Evolutionary conservation across 2,329 filamentous ascomycete species (phyloP).

Genomic region (Penicillium glabrum): DNA sequence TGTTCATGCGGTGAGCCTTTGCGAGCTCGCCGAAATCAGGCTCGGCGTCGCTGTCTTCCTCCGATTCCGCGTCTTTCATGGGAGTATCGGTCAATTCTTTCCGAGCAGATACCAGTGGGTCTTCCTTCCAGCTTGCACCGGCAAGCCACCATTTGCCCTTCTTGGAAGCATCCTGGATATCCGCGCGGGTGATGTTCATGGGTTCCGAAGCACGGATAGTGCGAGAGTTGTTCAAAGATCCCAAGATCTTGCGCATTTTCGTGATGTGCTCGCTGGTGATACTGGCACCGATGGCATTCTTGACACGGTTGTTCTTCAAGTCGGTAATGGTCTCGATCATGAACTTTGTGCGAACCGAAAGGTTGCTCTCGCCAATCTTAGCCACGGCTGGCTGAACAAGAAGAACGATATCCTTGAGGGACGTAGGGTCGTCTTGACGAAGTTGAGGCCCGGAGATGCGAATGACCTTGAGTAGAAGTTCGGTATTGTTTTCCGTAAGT

Average conservation of each 20-base stretch:
- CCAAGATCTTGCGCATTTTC: conserved; percentile 84
- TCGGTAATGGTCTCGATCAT: conserved; percentile 97
- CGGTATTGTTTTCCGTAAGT: conserved; percentile 82
- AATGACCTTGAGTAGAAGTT: conserved; percentile 81
- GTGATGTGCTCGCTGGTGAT: conserved; percentile 78
- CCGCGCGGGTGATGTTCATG: conserved; percentile 74
- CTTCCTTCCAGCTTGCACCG: conserved; percentile 78
- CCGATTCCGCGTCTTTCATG: conserved; percentile 8
- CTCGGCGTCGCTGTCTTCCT: conserved; percentile 37
- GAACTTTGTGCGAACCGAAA: conserved; percentile 88
- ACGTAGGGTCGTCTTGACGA: conserved; percentile 81
- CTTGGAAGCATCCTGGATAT: conserved; percentile 80
- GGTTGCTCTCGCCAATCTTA: conserved; percentile 64
- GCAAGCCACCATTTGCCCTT: conserved; percentile 98
- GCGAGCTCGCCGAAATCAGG: conserved; percentile 74
- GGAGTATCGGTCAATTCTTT: conserved; percentile 30
- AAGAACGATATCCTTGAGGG: conserved; percentile 84
- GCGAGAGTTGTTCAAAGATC: conserved; percentile 66
- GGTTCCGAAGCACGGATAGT: conserved; percentile 75
- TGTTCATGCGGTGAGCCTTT: conserved; percentile 80
- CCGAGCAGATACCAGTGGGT: conserved; percentile 37
- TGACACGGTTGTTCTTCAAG: conserved; percentile 90
- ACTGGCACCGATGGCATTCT: conserved; percentile 68
- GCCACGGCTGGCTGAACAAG: conserved; percentile 72
- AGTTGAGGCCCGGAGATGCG: conserved; percentile 79